phyloP scores from a whole-genome alignment of 1,284 basidiomycete species.

The Fomitopsis schrenkii region DNA sequence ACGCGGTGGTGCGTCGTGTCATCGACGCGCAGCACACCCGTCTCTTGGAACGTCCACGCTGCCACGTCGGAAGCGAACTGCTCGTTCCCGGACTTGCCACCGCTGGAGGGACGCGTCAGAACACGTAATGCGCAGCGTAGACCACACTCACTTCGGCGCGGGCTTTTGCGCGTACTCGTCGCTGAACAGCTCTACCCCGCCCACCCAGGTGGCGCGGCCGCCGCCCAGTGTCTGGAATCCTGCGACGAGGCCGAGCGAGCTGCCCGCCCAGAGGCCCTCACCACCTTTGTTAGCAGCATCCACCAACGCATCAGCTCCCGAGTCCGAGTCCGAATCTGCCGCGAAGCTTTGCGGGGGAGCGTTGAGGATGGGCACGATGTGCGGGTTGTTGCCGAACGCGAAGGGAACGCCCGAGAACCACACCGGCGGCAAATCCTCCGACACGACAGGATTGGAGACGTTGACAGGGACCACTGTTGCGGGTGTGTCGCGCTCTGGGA shows the following conservation, averaged over 20 bases:
- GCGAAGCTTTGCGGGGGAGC: conserved; percentile 76
- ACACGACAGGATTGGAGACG: conserved; percentile 39
- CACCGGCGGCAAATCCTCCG: conserved; percentile 45
- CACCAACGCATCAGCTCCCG: conserved; percentile 51
- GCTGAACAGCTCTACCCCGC: conserved; percentile 77
- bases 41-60: conserved; percentile 91
- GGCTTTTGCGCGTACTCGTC: conserved; percentile 66
- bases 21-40: conserved; percentile 77
- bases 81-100: conserved; percentile 68
- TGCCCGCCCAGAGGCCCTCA: conserved; percentile 78
- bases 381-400: conserved; percentile 74
- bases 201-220: conserved; percentile 78
- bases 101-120: conserved; percentile 32
- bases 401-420: conserved; percentile 82
- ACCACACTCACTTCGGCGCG: conserved; percentile 49
- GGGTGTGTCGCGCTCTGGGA: conserved; percentile 60
- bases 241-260: conserved; percentile 71
- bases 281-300: conserved; percentile 69
- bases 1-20: conserved; percentile 70
- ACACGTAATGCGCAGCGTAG: not conserved
- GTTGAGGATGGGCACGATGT: conserved; percentile 77
- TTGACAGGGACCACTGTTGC: conserved; percentile 58
- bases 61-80: conserved; percentile 74
- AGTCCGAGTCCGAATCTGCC: conserved; percentile 56
- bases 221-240: conserved; percentile 87